A percentile compares a stretch with the other conserved stretches of the same genome.
Evolutionary conservation across 208 protist genomes (phyloP).

Genomic region (Acanthamoeba divionensis): DNA sequence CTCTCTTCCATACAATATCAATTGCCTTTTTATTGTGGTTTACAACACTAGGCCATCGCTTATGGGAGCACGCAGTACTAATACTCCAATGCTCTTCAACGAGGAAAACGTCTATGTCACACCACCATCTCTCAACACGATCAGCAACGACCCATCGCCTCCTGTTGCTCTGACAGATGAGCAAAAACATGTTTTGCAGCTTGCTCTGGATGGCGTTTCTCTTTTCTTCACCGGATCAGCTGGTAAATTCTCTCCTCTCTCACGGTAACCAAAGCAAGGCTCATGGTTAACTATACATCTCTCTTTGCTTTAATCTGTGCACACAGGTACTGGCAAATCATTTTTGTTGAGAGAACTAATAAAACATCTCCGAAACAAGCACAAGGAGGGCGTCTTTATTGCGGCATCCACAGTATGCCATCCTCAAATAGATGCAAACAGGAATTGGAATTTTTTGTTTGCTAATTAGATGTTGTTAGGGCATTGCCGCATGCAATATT

Average conservation of each 20-base stretch:
- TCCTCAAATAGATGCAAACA: neutral
- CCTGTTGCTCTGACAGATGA: slow-evolving; percentile 5
- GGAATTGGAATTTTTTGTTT: neutral
- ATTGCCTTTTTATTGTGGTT: no score
- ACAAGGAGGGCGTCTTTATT: slow-evolving; percentile 48
- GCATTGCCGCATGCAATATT: slow-evolving; percentile 71
- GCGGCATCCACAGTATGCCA: slow-evolving; percentile 61
- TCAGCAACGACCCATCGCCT: no score
- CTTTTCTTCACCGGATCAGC: slow-evolving; percentile 74
- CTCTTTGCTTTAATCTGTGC: neutral
- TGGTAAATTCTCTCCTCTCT: neutral
- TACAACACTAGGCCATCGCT: no score
- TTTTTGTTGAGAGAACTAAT: slow-evolving; percentile 68
- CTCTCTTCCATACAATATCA: no score
- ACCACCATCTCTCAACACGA: no score
- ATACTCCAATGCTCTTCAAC: no score
- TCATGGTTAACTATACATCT: no score
- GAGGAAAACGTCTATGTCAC: no score
- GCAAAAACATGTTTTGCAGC: slow-evolving; percentile 15
- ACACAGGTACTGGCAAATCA: slow-evolving; percentile 70
- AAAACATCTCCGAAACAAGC: neutral
- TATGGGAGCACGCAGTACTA: no score
- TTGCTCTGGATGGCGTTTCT: slow-evolving; percentile 24
- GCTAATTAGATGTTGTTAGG: neutral
- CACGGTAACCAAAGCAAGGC: neutral